Conservation (phyloP, 441 rosid species). For the Populus hybrid region DNA sequence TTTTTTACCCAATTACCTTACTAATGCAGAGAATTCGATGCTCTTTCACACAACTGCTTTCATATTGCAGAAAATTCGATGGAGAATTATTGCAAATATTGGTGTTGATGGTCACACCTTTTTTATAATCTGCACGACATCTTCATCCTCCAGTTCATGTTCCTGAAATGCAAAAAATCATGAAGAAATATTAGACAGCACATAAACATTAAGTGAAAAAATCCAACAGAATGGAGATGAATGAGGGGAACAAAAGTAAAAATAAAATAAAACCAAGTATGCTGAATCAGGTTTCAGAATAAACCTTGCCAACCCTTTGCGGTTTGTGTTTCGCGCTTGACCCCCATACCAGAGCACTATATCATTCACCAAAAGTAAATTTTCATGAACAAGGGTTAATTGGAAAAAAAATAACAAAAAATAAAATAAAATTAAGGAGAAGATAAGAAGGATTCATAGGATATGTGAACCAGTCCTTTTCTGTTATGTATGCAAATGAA, state of each 20-base stretch:
- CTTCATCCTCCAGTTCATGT: slow-evolving; percentile 97
- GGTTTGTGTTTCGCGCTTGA: slow-evolving; percentile 97
- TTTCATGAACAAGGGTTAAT: not conserved
- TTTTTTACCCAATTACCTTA: not conserved
- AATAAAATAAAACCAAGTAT: not conserved
- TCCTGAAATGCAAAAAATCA: slow-evolving; percentile 45
- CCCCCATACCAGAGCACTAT: slow-evolving; percentile 96
- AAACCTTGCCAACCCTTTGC: slow-evolving; percentile 98
- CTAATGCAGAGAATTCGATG: not conserved
- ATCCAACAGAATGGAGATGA: not conserved
- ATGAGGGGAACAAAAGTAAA: not conserved
- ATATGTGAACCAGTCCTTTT: not conserved
- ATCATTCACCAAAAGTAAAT: slow-evolving; percentile 8
- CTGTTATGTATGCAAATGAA: not conserved
- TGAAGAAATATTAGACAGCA: not conserved
- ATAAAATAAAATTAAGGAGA: not conserved
- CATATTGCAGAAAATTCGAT: not conserved
- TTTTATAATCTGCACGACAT: slow-evolving; percentile 91
- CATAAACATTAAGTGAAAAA: not conserved
- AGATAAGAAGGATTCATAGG: not conserved
- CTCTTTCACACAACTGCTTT: not conserved
- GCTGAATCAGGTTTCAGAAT: not conserved
- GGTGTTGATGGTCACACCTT: slow-evolving; percentile 45
- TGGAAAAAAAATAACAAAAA: not conserved
- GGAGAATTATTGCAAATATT: not conserved